Evolutionary conservation across 129 eudicot genomes (phyloP).

Genomic region (Heracleum sosnowskyi): DNA sequence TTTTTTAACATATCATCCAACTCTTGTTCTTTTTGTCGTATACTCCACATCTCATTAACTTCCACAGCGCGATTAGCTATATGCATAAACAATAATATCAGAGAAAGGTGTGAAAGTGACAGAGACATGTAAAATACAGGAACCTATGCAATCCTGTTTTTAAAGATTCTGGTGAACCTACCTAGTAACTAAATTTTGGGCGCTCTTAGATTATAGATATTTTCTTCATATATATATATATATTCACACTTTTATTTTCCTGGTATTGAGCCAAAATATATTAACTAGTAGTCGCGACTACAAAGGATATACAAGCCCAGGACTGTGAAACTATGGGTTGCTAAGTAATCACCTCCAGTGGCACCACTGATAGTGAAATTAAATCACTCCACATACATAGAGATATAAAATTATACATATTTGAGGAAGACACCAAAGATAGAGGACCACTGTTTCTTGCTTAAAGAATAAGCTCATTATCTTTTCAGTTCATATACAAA

Average conservation of each 20-base stretch:
- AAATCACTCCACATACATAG: neutral
- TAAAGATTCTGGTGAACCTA: neutral
- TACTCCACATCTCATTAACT: conserved; percentile 88
- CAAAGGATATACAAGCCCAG: neutral
- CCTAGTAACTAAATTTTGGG: neutral
- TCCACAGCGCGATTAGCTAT: conserved; percentile 78
- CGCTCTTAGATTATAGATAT: neutral
- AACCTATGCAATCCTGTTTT: neutral
- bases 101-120: neutral
- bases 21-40: conserved; percentile 44
- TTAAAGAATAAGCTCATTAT: neutral
- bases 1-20: conserved; percentile 18
- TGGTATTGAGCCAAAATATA: neutral
- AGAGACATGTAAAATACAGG: neutral
- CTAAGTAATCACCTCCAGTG: neutral
- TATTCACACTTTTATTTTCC: neutral
- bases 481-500: neutral
- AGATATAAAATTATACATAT: neutral
- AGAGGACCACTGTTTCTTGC: neutral
- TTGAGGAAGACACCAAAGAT: neutral
- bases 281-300: neutral
- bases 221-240: neutral
- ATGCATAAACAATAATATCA: conserved; percentile 7
- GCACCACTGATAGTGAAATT: neutral
- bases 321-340: neutral